Evolutionary conservation across 768 basidiomycete species (phyloP).

Genomic region (Favolaschia claudopus): DNA sequence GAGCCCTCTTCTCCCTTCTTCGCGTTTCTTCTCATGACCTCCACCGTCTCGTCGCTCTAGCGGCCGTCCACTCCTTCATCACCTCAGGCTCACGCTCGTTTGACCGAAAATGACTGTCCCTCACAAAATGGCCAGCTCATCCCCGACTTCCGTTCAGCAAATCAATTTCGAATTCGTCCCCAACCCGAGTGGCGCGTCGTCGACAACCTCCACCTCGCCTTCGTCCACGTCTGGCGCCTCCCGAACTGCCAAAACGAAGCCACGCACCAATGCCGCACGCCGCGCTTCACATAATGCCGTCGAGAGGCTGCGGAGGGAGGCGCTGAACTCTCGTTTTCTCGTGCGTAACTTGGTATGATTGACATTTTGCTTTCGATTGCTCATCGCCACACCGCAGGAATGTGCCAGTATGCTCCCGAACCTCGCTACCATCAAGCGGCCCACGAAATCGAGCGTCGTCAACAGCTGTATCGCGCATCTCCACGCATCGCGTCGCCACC

Average conservation of each 20-base stretch:
- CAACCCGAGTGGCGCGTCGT: no score
- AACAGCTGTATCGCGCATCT: slow-evolving; percentile 78
- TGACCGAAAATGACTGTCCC: no score
- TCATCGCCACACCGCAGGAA: slow-evolving; percentile 62
- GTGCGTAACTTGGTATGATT: slow-evolving; percentile 44
- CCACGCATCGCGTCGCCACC: slow-evolving; percentile 67
- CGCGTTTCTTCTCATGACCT: no score
- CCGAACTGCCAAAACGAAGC: background rate
- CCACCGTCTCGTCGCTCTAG: no score
- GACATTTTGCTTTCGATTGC: background rate
- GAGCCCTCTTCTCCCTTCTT: no score
- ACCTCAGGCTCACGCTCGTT: no score
- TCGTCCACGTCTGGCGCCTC: background rate
- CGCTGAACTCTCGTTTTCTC: slow-evolving; percentile 76
- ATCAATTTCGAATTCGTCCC: no score
- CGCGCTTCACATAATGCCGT: slow-evolving; percentile 85
- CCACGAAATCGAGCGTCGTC: slow-evolving; percentile 82
- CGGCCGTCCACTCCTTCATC: no score
- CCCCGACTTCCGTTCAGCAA: no score
- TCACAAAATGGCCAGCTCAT: no score
- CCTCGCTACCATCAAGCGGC: slow-evolving; percentile 73
- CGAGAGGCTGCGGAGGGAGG: slow-evolving; percentile 78
- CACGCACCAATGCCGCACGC: slow-evolving; percentile 75
- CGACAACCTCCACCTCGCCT: no score
- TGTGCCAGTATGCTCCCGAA: slow-evolving; percentile 79